Percentiles rank a stretch among this genome's conserved stretches.
These are phyloP conservation scores for Coemansia sp. DNA, from an alignment of 192 early-diverging fungal genomes.

Conservation along the genomic window DNA sequence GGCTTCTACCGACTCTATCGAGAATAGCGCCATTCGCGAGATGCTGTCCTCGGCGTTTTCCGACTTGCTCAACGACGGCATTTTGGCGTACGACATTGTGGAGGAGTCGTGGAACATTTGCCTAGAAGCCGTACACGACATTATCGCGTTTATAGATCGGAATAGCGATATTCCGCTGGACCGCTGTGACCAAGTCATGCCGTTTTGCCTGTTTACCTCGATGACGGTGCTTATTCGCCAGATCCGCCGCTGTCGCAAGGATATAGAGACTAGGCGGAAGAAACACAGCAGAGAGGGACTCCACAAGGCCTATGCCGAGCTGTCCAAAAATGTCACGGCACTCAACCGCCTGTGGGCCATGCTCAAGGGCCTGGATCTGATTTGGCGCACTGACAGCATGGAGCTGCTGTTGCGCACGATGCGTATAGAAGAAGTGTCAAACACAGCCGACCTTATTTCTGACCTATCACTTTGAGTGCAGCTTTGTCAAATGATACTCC, in stretches of 20 bases:
- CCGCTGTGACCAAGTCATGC: conserved; percentile 46
- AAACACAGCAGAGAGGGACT: neutral
- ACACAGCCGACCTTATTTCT: conserved; percentile 44
- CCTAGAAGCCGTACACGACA: conserved; percentile 28
- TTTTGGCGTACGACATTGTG: conserved; percentile 41
- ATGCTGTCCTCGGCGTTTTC: conserved; percentile 37
- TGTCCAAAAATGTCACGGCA: conserved; percentile 1
- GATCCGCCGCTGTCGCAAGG: conserved; percentile 24
- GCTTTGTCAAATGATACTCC: too few relatives aligned
- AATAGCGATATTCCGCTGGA: conserved; percentile 40
- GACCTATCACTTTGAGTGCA: conserved; percentile 20
- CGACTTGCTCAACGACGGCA: conserved; percentile 25
- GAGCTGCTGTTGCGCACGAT: conserved; percentile 39
- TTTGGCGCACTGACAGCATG: conserved; percentile 36
- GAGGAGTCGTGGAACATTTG: conserved; percentile 46
- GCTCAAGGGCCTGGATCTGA: conserved; percentile 29
- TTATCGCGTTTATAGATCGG: conserved; percentile 22
- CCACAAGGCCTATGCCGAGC: neutral
- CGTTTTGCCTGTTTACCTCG: conserved; percentile 33
- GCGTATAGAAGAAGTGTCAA: conserved; percentile 48
- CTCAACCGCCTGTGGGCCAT: conserved; percentile 38
- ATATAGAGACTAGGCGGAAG: conserved; percentile 11
- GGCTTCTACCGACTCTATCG: neutral
- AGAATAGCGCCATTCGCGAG: conserved; percentile 35
- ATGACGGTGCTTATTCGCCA: conserved; percentile 44